Evolutionary conservation across 352 stramenopile species (phyloP), one percentile per base, ranked within the genome.

Genomic region (Thalassiosira mediterranea): DNA sequence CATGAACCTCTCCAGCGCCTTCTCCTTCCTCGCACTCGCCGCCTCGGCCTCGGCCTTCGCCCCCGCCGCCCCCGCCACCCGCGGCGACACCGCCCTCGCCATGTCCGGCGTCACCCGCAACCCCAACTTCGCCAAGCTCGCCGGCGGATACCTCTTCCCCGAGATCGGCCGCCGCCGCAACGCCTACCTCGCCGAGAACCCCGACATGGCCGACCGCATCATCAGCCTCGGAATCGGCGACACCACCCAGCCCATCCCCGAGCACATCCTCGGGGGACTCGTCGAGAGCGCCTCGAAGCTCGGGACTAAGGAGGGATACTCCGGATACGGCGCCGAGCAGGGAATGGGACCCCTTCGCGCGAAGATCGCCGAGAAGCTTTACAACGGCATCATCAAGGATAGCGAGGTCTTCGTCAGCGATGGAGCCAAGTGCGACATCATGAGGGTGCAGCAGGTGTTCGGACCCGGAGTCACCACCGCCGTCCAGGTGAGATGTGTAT

Each of bases 371-470:
- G 61, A 81, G 1, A 91, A 90, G 46, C 77, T 95, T n/a, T 96
- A 96, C 81, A 85, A 92, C 49, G 86, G 84, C 5, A 78, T 94
- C 23, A 95, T 96, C 68, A 83, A 88, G 52, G 72, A 92, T 7
- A 90, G 90, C 40, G 93, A 96, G 70, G 93, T 96, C 19, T 96
- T 96, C 82, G 93, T 96, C 5, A 94, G 84, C 61, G 93, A 96
- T 81, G 93, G 93, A 58, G 93, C 93, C 60, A 96, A 96, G 79
- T 96, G 91, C 73, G 93, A 96, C 76, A 96, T 96, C 57, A 92
- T 93, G 79, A 81, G 93, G 25, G 67, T 96, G 42, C 91, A 96
- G 80, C 87, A 96, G 76, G 93, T 96, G 79, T 96, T 96, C 76
- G 93, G 93, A 57, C 48, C 89, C n/a, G 76, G 80, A 34, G 93